Percentiles rank a stretch among this genome's conserved stretches.
Conservation (phyloP, 352 stramenopile species). For the Plasmopara muralis region DNA sequence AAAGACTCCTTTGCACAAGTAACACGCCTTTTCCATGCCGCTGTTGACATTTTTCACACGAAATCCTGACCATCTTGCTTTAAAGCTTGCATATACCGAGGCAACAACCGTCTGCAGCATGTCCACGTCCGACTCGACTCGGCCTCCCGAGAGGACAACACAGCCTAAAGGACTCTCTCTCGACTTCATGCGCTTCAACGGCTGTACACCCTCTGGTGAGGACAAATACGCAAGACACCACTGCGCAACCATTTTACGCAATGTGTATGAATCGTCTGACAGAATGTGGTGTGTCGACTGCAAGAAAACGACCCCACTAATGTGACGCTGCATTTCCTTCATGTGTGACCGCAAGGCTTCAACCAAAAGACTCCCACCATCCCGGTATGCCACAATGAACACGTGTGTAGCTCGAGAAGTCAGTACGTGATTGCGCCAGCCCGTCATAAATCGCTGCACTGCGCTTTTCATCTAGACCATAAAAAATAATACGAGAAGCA, state of each 20-base stretch:
- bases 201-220: conserved; percentile 24
- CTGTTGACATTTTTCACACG: conserved; percentile 66
- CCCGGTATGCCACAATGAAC: conserved; percentile 56
- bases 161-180: conserved; percentile 52
- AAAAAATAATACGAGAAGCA: conserved; percentile 11
- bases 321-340: conserved; percentile 59
- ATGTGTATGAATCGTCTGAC: conserved; percentile 46
- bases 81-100: conserved; percentile 63
- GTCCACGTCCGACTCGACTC: conserved; percentile 39
- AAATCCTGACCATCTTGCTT: conserved; percentile 66
- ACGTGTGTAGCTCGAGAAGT: conserved; percentile 59
- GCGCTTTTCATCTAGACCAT: conserved; percentile 42
- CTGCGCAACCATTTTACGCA: conserved; percentile 65
- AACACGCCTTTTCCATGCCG: conserved; percentile 63
- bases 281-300: conserved; percentile 57
- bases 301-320: conserved; percentile 63
- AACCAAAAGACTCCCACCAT: conserved; percentile 47
- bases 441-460: conserved; percentile 56
- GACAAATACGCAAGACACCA: conserved; percentile 58
- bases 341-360: conserved; percentile 48
- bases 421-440: conserved; percentile 62
- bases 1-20: conserved; percentile 56
- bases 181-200: conserved; percentile 50
- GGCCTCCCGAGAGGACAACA: conserved; percentile 41
- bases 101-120: conserved; percentile 44